These are phyloP conservation scores for Barbarea vulgaris DNA, from an alignment of 345 rosid species.

Conservation along the genomic window DNA sequence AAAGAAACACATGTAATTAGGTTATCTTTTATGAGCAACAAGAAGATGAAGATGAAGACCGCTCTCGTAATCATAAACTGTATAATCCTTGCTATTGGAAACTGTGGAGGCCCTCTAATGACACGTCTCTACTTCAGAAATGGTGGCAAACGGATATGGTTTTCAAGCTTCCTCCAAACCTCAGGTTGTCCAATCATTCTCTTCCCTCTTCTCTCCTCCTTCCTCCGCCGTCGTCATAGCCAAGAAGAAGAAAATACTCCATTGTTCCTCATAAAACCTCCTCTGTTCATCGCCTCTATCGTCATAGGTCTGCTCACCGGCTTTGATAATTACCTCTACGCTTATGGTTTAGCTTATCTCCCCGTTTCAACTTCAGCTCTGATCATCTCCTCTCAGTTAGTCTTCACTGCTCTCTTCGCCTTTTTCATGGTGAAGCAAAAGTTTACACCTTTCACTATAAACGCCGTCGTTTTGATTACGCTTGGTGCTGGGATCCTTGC, in stretches of 20 bases:
- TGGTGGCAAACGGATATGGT: constrained; percentile 76
- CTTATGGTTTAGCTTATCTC: constrained; percentile 65
- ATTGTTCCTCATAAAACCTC: constrained; percentile 46
- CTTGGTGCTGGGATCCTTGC: constrained; percentile 59
- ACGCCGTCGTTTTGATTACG: constrained; percentile 58
- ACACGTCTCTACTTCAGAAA: constrained; percentile 75
- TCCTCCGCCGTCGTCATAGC: constrained; percentile 42
- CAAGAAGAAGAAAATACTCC: neutral
- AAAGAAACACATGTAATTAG: neutral
- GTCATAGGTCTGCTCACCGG: constrained; percentile 56
- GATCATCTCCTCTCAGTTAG: constrained; percentile 62
- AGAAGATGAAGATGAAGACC: neutral
- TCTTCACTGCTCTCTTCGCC: constrained; percentile 68
- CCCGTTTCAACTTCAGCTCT: constrained; percentile 72
- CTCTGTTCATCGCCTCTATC: constrained; percentile 46
- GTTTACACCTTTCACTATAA: constrained; percentile 56
- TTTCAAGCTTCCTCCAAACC: constrained; percentile 68
- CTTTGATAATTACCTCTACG: constrained; percentile 63
- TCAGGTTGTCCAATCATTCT: constrained; percentile 52
- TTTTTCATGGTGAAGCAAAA: constrained; percentile 66
- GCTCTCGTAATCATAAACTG: constrained; percentile 56
- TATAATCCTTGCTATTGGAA: constrained; percentile 58
- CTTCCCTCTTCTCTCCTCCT: constrained; percentile 47
- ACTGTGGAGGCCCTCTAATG: constrained; percentile 65
- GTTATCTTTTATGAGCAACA: neutral